Conservation (phyloP, 352 stramenopile species). For the Globisporangium emineosum region DNA sequence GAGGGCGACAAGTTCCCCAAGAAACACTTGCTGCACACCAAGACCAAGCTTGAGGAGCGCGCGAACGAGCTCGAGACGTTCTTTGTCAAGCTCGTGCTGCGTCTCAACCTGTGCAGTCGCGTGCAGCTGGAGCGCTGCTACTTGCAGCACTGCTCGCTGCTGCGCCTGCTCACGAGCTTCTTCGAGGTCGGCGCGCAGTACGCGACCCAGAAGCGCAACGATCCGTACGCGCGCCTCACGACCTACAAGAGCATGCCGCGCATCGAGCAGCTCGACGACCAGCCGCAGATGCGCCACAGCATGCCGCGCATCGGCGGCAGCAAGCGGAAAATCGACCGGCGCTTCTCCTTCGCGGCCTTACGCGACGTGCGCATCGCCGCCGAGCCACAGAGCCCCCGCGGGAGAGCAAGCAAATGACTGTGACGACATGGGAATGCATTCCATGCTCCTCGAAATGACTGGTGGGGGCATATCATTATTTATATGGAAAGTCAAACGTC, state of each 20-base stretch:
- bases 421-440: too few species aligned
- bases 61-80: constrained; percentile 53
- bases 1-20: constrained; percentile 77
- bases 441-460: too few species aligned
- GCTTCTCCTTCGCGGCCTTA: constrained; percentile 30
- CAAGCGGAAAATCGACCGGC: constrained; percentile 23
- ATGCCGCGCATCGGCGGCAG: constrained; percentile 15
- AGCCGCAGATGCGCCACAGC: constrained; percentile 1
- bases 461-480: background rate
- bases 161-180: constrained; percentile 44
- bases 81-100: constrained; percentile 63
- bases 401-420: background rate
- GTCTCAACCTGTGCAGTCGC: constrained; percentile 59
- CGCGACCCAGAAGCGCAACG: background rate
- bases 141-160: constrained; percentile 37
- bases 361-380: constrained; percentile 24
- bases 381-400: constrained; percentile 12
- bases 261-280: constrained; percentile 19
- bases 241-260: constrained; percentile 35
- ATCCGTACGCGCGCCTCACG: constrained; percentile 23
- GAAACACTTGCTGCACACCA: constrained; percentile 67
- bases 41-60: constrained; percentile 53
- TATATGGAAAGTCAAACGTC: background rate
- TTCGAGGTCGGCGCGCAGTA: constrained; percentile 40
- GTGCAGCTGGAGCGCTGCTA: constrained; percentile 41